Conservation (phyloP, 371 early-diverging fungal species). For the Mortierella sp. region DNA sequence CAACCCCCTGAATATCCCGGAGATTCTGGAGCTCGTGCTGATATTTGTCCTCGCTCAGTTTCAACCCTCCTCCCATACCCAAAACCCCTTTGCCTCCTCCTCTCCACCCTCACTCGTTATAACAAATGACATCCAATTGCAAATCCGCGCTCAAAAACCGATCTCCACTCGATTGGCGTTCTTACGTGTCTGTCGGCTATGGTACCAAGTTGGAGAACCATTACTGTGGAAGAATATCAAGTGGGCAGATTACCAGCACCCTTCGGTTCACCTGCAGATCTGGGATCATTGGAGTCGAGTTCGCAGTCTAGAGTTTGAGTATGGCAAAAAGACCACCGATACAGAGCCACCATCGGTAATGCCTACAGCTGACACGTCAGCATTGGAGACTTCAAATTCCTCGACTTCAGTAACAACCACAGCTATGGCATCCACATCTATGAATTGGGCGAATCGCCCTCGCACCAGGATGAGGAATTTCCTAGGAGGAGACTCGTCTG, state of each 20-base stretch:
- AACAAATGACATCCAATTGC: conserved; percentile 13
- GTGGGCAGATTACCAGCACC: conserved; percentile 18
- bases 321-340: conserved; percentile 31
- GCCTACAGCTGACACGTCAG: not conserved
- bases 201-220: conserved; percentile 32
- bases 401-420: not conserved
- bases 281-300: conserved; percentile 34
- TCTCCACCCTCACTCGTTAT: conserved; percentile 5
- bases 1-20: conserved; percentile 27
- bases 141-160: conserved; percentile 18
- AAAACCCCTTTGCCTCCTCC: conserved; percentile 10
- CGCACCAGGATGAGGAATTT: conserved; percentile 20
- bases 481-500: conserved; percentile 14
- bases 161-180: conserved; percentile 27
- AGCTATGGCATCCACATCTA: not conserved
- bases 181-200: conserved; percentile 27
- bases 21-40: conserved; percentile 32
- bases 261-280: conserved; percentile 16
- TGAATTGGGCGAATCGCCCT: conserved; percentile 13
- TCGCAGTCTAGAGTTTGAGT: conserved; percentile 20
- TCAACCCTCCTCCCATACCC: conserved; percentile 3
- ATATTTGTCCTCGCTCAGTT: conserved; percentile 23
- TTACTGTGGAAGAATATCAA: conserved; percentile 27
- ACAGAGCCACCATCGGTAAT: conserved; percentile 3
- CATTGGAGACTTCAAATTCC: not conserved